Evolutionary conservation across 129 eudicot species (phyloP), one percentile per base, ranked within the genome.

Genomic region (Chrysanthemum seticuspe): DNA sequence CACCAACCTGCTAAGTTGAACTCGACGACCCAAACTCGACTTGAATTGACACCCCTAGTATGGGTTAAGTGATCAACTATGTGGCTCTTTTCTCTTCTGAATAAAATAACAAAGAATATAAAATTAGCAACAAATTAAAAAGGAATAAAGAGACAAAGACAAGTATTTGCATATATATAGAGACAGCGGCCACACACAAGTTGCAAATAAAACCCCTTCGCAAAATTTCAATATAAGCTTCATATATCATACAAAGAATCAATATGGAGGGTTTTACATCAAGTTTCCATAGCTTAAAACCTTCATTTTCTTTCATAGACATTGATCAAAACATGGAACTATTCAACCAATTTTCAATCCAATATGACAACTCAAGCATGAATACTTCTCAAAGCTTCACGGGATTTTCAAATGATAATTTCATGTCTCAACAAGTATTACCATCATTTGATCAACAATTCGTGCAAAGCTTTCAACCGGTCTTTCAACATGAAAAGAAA

Each of bases 261-360:
- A 47, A 44, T 23, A 90, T 87, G 93, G 96, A 86, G 80, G 78
- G 85, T 52, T 90, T 80, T 79, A 61, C 76, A 34, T 79, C 85
- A 76, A 76, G 77, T 54, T 51, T 80, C 47, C 87, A 78, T 18
- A 90, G 48, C 67, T 29, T 72, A 48, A 87, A 87, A 79, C 85
- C 80, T 52, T 74, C 90, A 27, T 75, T 76, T 60, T 60, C 90
- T 71, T 79, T 78, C 68, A 54, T 65, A 36, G 81, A 87, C 45
- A 71, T 70, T 40, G 94, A 90, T 74, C 86, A 82, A 54, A 80
- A 74, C 79, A 80, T 87, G 82, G 96, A 87, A 31, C 18, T 83
- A 13, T 47, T 85, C 73, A 79, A 70, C 80, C 85, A 74, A 27
- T 77, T 85, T 57, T 48, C 88, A 56, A 78, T 78, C 63, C 56